Evolutionary conservation across 805 yeast genomes (phyloP).

Genomic region (Teunomyces atbi): DNA sequence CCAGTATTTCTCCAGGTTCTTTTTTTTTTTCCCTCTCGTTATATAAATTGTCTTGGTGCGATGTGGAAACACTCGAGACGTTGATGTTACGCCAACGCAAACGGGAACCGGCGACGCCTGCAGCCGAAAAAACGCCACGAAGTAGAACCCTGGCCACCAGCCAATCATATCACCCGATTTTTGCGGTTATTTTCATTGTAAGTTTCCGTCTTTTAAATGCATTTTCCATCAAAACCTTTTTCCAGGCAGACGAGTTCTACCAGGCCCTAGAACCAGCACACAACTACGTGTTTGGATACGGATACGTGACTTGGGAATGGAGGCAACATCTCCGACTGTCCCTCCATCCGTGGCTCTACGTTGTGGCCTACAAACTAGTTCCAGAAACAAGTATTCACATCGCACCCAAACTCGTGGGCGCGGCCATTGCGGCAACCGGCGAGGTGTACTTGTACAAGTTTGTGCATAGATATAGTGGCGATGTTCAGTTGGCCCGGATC

Average conservation of each 20-base stretch:
- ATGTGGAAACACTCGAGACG: neutral
- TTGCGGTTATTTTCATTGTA: constrained; percentile 19
- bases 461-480: constrained; percentile 34
- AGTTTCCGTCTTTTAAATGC: constrained; percentile 61
- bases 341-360: constrained; percentile 74
- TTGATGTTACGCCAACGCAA: constrained; percentile 1
- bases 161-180: constrained; percentile 3
- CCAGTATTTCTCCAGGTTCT: neutral
- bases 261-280: constrained; percentile 95
- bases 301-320: constrained; percentile 97
- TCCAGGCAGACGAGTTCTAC: constrained; percentile 96
- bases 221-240: constrained; percentile 64
- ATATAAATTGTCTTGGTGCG: neutral
- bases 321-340: constrained; percentile 67
- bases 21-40: neutral
- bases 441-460: constrained; percentile 61
- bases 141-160: neutral
- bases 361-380: constrained; percentile 30
- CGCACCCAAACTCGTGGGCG: constrained; percentile 70
- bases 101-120: neutral
- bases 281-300: constrained; percentile 67
- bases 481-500: constrained; percentile 34
- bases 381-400: constrained; percentile 29
- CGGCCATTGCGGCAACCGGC: constrained; percentile 64
- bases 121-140: too few species aligned